Conservation (phyloP, 2,329 filamentous ascomycete species). For the Claviceps pusilla region DNA sequence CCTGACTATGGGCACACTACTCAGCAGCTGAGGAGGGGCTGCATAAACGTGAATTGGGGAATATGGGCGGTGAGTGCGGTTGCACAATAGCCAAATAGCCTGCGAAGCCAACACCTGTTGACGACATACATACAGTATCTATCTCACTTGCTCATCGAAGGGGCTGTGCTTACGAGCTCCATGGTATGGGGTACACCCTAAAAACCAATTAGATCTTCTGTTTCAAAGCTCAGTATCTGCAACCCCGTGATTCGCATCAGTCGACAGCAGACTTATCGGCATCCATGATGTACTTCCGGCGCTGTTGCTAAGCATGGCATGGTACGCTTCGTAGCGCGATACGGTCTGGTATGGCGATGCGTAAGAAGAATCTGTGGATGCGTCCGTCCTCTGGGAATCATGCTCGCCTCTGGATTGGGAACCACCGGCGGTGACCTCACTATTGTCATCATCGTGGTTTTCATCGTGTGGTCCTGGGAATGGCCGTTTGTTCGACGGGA, state of each 20-base stretch:
- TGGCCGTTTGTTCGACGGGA: background rate
- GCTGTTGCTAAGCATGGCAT: constrained; percentile 16
- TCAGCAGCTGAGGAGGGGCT: background rate
- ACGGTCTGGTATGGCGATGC: constrained; percentile 9
- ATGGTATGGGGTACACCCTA: background rate
- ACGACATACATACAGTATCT: background rate
- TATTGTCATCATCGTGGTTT: background rate
- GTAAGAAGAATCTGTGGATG: background rate
- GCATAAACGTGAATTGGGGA: background rate
- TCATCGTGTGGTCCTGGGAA: background rate
- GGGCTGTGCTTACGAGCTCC: background rate
- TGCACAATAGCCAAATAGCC: background rate
- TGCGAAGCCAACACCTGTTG: background rate
- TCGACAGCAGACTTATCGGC: constrained; percentile 20
- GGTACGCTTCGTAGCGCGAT: constrained; percentile 19
- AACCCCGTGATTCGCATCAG: constrained; percentile 17
- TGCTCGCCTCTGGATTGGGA: background rate
- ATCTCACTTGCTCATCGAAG: background rate
- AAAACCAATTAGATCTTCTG: background rate
- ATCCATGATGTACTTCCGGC: constrained; percentile 15
- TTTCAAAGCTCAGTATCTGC: constrained; percentile 19
- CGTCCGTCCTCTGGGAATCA: background rate
- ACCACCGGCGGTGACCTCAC: background rate
- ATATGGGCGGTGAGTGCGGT: background rate
- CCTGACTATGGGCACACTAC: background rate